These are phyloP conservation scores for Arthonia radiata DNA, from an alignment of 495 filamentous ascomycete species.

Conservation along the genomic window DNA sequence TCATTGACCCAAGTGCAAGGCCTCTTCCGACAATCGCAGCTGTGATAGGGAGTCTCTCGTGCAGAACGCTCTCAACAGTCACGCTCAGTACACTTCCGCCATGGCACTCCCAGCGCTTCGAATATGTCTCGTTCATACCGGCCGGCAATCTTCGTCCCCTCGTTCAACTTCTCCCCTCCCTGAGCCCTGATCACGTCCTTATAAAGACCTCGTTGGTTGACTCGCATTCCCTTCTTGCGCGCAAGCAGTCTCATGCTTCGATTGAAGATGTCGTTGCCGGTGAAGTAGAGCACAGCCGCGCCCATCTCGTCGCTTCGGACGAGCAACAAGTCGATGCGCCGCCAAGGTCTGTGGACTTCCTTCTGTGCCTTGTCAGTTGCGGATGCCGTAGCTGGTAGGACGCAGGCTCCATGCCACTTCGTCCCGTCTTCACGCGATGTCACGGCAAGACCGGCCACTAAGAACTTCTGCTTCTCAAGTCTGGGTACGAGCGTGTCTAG, in stretches of 20 bases:
- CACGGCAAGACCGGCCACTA: conserved; percentile 26
- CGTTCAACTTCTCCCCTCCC: conserved; percentile 35
- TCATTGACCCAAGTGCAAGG: too few relatives aligned
- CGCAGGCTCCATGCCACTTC: conserved; percentile 79
- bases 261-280: conserved; percentile 93
- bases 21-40: too few relatives aligned
- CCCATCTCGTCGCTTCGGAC: conserved; percentile 64
- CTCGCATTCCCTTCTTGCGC: conserved; percentile 55
- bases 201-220: conserved; percentile 73
- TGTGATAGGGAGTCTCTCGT: too few relatives aligned
- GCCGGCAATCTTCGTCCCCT: conserved; percentile 51
- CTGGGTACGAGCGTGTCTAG: conserved; percentile 33
- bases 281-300: conserved; percentile 85
- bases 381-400: conserved; percentile 20
- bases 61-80: too few relatives aligned
- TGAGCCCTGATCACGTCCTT: conserved; percentile 41
- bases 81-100: too few relatives aligned
- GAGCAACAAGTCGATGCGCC: conserved; percentile 67
- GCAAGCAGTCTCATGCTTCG: conserved; percentile 64
- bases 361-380: conserved; percentile 5
- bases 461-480: conserved; percentile 35
- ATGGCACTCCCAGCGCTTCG: conserved; percentile 62
- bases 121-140: conserved; percentile 67
- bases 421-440: conserved; percentile 24
- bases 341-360: conserved; percentile 24